phyloP scores from a whole-genome alignment of 768 basidiomycete species.

The Lactarius sp. region DNA sequence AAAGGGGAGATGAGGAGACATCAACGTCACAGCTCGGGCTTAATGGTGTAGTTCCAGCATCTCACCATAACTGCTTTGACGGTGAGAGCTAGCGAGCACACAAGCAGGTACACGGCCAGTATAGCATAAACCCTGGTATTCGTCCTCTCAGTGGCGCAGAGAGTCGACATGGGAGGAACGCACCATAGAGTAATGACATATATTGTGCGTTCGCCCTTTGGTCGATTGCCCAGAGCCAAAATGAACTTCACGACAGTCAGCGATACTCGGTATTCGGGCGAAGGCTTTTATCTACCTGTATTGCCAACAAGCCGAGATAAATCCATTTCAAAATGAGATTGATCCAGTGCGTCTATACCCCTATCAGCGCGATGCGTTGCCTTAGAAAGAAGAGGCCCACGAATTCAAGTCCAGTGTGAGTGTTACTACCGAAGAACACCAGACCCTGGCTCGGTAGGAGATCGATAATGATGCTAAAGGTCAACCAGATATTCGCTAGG shows the following conservation, averaged over 20 bases:
- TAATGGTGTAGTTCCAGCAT: constrained; percentile 1
- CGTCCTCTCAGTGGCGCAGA: constrained; percentile 9
- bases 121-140: constrained; percentile 73
- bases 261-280: background rate
- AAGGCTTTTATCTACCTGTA: constrained; percentile 48
- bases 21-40: constrained; percentile 1
- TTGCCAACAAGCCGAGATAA: constrained; percentile 76
- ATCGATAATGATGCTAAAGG: constrained; percentile 94
- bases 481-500: constrained; percentile 87
- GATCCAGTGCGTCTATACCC: constrained; percentile 76
- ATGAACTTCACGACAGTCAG: constrained; percentile 43
- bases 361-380: background rate
- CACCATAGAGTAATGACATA: constrained; percentile 72
- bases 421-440: constrained; percentile 64
- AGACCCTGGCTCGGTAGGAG: constrained; percentile 55
- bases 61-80: constrained; percentile 69
- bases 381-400: constrained; percentile 41
- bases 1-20: background rate
- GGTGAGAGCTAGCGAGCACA: constrained; percentile 85
- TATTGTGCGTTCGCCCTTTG: constrained; percentile 78
- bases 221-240: constrained; percentile 72
- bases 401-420: constrained; percentile 34
- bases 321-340: constrained; percentile 81
- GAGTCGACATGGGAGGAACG: constrained; percentile 22
- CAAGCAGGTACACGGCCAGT: constrained; percentile 75